A percentile compares a stretch with the other conserved stretches of the same genome.
These are phyloP conservation scores for Chamaenerion angustifolium DNA, from an alignment of 345 rosid species.

Conservation along the genomic window DNA sequence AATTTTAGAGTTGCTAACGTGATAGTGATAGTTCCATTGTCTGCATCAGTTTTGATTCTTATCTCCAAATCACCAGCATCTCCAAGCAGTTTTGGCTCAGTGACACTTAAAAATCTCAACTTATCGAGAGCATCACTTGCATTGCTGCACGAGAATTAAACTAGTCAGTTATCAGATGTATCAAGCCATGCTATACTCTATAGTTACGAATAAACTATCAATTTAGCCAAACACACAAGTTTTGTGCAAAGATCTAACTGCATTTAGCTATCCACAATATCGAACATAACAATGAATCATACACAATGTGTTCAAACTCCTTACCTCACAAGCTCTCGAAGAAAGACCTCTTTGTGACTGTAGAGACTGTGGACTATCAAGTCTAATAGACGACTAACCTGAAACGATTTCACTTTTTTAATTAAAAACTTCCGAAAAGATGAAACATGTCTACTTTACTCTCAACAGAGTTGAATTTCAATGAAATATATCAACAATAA, in stretches of 20 bases:
- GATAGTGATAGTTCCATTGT: conserved; percentile 76
- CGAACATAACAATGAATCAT: background rate
- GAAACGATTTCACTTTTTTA: conserved; percentile 13
- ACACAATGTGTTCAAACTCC: conserved; percentile 4
- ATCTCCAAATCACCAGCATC: conserved; percentile 86
- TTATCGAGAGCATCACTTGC: conserved; percentile 99
- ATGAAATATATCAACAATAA: too few species aligned
- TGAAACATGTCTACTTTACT: background rate
- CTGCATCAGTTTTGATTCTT: conserved; percentile 77
- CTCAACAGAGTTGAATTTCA: too few species aligned
- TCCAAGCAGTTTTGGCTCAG: conserved; percentile 84
- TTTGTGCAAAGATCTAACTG: background rate
- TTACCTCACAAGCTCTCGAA: conserved; percentile 93
- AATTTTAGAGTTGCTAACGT: conserved; percentile 22
- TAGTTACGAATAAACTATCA: too few species aligned
- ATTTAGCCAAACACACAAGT: background rate
- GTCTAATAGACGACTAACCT: conserved; percentile 43
- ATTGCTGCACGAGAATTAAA: conserved; percentile 33
- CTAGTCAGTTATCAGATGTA: too few species aligned
- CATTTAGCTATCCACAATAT: too few species aligned
- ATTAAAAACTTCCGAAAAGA: background rate
- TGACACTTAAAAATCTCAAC: conserved; percentile 86
- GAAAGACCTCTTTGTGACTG: conserved; percentile 46
- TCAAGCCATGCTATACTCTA: too few species aligned
- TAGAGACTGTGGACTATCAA: conserved; percentile 26